phyloP scores from a whole-genome alignment of 257 asterid species.

The Solanum dulcamara region DNA sequence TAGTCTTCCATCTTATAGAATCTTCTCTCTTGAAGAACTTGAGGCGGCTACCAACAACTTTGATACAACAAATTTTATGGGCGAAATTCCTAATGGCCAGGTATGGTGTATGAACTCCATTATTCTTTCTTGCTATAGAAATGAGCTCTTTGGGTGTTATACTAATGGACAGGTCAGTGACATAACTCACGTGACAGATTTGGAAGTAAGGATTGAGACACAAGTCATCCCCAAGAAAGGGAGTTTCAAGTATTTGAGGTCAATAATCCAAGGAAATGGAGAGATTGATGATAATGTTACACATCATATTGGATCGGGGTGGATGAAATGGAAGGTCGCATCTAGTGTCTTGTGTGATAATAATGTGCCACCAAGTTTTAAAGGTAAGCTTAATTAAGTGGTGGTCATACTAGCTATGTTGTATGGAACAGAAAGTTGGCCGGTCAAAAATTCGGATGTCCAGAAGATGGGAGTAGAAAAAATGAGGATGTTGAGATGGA shows the following conservation, averaged over 20 bases:
- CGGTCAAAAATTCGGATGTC: neutral
- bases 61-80: slow-evolving; percentile 45
- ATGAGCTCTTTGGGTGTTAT: neutral
- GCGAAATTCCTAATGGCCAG: slow-evolving; percentile 65
- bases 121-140: neutral
- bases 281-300: neutral
- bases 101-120: slow-evolving; percentile 14
- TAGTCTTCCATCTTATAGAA: slow-evolving; percentile 62
- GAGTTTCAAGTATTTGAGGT: neutral
- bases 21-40: slow-evolving; percentile 66
- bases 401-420: neutral
- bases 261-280: neutral
- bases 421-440: neutral
- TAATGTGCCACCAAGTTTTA: neutral
- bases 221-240: neutral
- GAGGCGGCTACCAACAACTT: slow-evolving; percentile 71
- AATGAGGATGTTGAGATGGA: neutral
- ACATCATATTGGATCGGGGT: neutral
- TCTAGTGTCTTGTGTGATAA: neutral
- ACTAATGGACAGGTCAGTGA: neutral
- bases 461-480: neutral
- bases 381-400: neutral
- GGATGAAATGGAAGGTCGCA: neutral
- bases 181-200: neutral
- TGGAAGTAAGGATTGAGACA: neutral